Evolutionary conservation across 352 stramenopile genomes (phyloP).

Genomic region (Aphanomyces euteiches): DNA sequence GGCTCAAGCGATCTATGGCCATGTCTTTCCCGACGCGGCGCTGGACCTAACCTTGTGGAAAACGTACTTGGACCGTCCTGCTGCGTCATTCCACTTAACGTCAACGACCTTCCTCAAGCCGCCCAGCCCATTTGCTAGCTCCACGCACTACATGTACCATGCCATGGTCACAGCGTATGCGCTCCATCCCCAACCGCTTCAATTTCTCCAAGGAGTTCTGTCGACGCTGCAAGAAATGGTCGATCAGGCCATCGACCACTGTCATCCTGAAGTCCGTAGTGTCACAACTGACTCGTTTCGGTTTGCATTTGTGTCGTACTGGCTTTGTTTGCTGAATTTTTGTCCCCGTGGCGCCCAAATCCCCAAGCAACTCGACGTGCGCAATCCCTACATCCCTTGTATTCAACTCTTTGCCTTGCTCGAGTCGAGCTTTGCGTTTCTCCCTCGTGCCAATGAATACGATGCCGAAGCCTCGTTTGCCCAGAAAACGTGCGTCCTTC

Average conservation of each 20-base stretch:
- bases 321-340: conserved; percentile 18
- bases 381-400: not conserved
- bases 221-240: not conserved
- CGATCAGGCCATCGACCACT: not conserved
- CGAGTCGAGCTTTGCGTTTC: conserved; percentile 5
- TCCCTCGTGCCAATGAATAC: not conserved
- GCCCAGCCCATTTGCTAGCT: not conserved
- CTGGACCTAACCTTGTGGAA: conserved; percentile 5
- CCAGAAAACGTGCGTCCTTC: conserved; percentile 17
- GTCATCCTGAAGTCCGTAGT: not conserved
- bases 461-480: conserved; percentile 10
- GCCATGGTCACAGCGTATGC: conserved; percentile 13
- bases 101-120: not conserved
- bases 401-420: not conserved
- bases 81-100: not conserved
- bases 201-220: not conserved
- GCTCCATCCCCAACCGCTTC: conserved; percentile 2
- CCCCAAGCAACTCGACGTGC: not conserved
- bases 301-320: conserved; percentile 12
- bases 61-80: not conserved
- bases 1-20: not conserved
- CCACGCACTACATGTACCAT: conserved; percentile 25
- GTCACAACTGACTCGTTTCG: conserved; percentile 20
- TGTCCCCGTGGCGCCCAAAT: not conserved
- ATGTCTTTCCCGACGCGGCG: conserved; percentile 14